Conservation (phyloP, 2,329 filamentous ascomycete species). For the Pseudogymnoascus sp. region DNA sequence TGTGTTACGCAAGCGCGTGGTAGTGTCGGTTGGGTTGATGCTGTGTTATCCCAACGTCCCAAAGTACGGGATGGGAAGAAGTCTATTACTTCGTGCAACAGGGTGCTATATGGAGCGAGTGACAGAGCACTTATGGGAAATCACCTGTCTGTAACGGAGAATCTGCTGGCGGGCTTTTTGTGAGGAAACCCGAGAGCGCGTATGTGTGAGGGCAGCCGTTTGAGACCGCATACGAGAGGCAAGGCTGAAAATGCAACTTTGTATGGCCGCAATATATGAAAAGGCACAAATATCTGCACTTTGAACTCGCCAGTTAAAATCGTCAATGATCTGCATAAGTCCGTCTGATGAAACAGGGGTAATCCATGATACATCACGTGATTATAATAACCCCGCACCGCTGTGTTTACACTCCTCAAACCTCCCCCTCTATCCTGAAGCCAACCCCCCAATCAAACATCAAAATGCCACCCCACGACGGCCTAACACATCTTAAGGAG, state of each 20-base stretch:
- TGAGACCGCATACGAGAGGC: neutral
- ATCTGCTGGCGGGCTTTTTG: neutral
- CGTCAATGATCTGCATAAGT: neutral
- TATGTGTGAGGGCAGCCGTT: neutral
- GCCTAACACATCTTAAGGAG: conserved; percentile 54
- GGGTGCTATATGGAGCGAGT: neutral
- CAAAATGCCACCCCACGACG: conserved; percentile 54
- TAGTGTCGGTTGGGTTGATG: neutral
- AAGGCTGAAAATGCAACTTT: neutral
- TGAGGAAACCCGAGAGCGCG: neutral
- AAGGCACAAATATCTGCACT: neutral
- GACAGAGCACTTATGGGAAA: neutral
- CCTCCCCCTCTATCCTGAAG: neutral
- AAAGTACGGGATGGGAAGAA: neutral
- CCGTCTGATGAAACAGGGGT: neutral
- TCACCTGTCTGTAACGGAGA: neutral
- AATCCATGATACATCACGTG: neutral
- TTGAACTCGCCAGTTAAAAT: neutral
- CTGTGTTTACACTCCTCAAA: neutral
- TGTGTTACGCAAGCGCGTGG: neutral
- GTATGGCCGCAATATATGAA: neutral
- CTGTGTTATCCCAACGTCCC: too few species aligned
- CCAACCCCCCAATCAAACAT: conserved; percentile 1
- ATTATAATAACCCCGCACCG: neutral
- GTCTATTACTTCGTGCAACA: neutral